Base-by-base conservation (phyloP, 2,329 filamentous ascomycete species). In the Ophiocordyceps camponoti-leonardi region DNA sequence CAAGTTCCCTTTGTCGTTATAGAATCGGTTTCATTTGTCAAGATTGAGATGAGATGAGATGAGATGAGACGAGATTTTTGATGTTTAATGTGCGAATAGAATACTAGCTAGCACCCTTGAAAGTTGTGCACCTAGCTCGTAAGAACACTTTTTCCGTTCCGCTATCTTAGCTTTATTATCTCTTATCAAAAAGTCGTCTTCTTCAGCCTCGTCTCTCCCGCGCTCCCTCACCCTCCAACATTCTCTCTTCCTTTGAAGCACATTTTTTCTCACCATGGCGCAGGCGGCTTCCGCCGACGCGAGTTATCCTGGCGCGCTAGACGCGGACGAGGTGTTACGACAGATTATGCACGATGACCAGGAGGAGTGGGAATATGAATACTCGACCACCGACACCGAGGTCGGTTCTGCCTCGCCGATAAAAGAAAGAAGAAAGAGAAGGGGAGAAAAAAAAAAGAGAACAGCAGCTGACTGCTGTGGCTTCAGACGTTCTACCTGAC, bases 321-420 rank as follows among this genome's bases (percentile, higher is more conserved):
- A 47, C 8, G 43, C 62, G 26, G 55, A 62, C 30, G 53, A 58
- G 42, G 44, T 55, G 14, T 30, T 58, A 26, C 44, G 51, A n/a
- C 51, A 58, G 35, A 46, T 57, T 16, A 47, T 50, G 22, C 49
- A 49, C 11, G 64, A 66, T 26, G 69, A 68, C 6, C 66, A 77
- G 48, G 73, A 80, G 43, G 75, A 79, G 44, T 81, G 75, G 75
- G 77, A 81, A 54, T 81, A 80, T 51, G 77, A 81, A 51, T 81
- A 81, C 54, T 81, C 77, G 0, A 60, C 64, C 3, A 78, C 74
- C 0, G 76, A 81, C 53, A 78, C 69, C 14, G 77, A 81, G 66
- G 77, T 75, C 19, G 16, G 42, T 43, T 11, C n/a, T 23, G 22
- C 22, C 6, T 23, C 22, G 6, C 4, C 22, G 22, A 23, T 3